Base-by-base conservation (phyloP, 2,329 filamentous ascomycete genomes). In the Penicillium sp. region DNA sequence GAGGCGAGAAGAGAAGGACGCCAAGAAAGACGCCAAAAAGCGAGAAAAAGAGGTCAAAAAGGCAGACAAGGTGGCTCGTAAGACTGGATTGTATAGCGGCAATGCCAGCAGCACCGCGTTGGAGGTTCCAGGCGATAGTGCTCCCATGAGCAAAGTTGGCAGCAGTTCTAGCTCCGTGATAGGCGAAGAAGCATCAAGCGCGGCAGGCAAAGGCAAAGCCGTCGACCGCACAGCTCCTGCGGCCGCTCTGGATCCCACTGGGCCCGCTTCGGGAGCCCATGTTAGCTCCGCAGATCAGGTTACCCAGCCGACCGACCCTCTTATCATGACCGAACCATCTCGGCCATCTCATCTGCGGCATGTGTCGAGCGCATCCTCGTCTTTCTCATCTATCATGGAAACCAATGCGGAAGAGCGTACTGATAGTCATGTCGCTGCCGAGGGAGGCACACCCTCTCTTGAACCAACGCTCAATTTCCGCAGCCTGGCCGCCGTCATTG, bases 401-500 rank as follows among this genome's bases (percentile, higher is more conserved):
- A 85, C 82, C 20, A 56, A 53, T 8, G 42, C 60, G 1, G 60
- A 61, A 2, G 65, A 67, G 14, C 57, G 56, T 13, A 35, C 52
- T 2, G 69, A 72, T 1, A 68, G 71, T 1, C 75, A 70, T 18
- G 74, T 70, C 31, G 71, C 69, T 1, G 68, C 72, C 3, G 70
- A 73, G 10, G 66, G 66, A 48, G 66, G 65, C 4, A 74, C 69
- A 37, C 55, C 70, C 3, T 72, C 73, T 30, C 68, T 74, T 0
- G 89, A 95, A 57, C 79, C 87, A 2, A 79, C 95, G 76, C 92
- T 94, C 65, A 95, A 95, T 61, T 95, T 95, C 59, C 75, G 80
- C 39, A 95, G 87, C 51, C 68, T 96, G 14, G 85, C 86, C 2
- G 85, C 86, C 45, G 85, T 93, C 60, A 85, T 95, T 18, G 85